phyloP scores from a whole-genome alignment of 78 protist genomes.

The Polysphondylium violaceum region DNA sequence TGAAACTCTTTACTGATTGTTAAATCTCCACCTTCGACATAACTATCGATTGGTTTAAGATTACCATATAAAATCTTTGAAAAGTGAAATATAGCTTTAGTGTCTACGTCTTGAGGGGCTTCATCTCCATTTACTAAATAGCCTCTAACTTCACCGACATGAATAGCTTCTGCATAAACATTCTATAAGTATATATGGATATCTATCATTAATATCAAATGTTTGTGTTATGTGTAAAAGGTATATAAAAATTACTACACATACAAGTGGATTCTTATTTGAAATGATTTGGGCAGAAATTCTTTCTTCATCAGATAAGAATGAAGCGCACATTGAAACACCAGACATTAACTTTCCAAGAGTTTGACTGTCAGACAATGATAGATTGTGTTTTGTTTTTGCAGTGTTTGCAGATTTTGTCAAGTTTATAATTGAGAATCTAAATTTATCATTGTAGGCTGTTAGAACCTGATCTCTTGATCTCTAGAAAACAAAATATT shows the following conservation, averaged over 20 bases:
- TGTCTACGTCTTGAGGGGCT: slow-evolving; percentile 1
- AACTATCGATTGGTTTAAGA: slow-evolving; percentile 34
- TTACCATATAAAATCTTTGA: slow-evolving; percentile 54
- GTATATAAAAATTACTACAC: background rate
- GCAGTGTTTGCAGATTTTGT: slow-evolving; percentile 57
- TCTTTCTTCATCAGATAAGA: slow-evolving; percentile 63
- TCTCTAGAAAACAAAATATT: background rate
- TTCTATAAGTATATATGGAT: background rate
- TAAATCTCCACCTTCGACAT: slow-evolving; percentile 19
- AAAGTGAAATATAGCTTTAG: slow-evolving; percentile 26
- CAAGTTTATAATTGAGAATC: slow-evolving; percentile 49
- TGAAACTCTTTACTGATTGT: slow-evolving; percentile 27
- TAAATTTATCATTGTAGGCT: slow-evolving; percentile 33
- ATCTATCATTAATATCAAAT: background rate
- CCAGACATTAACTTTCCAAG: slow-evolving; percentile 60
- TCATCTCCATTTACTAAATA: slow-evolving; percentile 36
- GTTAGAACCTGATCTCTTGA: slow-evolving; percentile 68
- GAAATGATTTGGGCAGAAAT: slow-evolving; percentile 53
- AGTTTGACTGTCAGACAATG: background rate
- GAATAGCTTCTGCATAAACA: slow-evolving; percentile 68
- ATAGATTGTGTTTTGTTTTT: slow-evolving; percentile 26
- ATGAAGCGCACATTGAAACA: slow-evolving; percentile 72
- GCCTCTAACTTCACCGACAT: slow-evolving; percentile 77
- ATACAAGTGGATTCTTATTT: slow-evolving; percentile 50
- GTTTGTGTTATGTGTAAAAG: background rate